These are phyloP conservation scores for Geotrichum klebahnii DNA, from an alignment of 1,139 yeast genomes.

Conservation along the genomic window DNA sequence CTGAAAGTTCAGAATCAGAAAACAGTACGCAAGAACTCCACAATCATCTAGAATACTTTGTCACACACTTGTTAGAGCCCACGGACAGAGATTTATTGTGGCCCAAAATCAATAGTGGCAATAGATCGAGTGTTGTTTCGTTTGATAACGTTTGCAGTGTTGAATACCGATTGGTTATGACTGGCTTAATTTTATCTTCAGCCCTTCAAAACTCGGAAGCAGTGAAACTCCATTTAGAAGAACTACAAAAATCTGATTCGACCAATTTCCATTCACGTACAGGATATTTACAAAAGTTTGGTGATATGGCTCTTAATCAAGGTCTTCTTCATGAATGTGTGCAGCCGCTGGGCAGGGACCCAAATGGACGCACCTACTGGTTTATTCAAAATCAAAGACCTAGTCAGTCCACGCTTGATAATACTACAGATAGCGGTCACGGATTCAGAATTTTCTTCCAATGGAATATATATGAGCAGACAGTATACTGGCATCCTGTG, in stretches of 20 bases:
- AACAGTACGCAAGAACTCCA: not conserved
- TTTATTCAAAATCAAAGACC: not conserved
- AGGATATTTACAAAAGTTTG: not conserved
- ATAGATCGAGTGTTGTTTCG: no score
- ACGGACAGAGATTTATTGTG: no score
- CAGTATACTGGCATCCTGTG: conserved; percentile 8
- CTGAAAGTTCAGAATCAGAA: not conserved
- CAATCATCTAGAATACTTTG: no score
- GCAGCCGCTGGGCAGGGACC: conserved; percentile 1
- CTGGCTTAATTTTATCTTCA: not conserved
- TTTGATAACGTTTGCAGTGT: not conserved
- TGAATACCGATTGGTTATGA: not conserved
- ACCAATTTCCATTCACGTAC: not conserved
- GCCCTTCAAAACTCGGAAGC: not conserved
- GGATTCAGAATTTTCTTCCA: not conserved
- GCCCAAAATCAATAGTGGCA: no score
- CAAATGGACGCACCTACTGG: conserved; percentile 2
- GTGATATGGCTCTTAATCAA: not conserved
- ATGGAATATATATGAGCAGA: not conserved
- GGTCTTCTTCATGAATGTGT: not conserved
- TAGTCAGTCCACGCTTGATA: not conserved
- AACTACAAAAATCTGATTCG: not conserved
- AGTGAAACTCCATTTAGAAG: not conserved
- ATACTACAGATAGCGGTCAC: no score
- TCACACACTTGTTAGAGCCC: no score